phyloP scores from a whole-genome alignment of 2,329 filamentous ascomycete genomes.

The Aspergillus tanneri region DNA sequence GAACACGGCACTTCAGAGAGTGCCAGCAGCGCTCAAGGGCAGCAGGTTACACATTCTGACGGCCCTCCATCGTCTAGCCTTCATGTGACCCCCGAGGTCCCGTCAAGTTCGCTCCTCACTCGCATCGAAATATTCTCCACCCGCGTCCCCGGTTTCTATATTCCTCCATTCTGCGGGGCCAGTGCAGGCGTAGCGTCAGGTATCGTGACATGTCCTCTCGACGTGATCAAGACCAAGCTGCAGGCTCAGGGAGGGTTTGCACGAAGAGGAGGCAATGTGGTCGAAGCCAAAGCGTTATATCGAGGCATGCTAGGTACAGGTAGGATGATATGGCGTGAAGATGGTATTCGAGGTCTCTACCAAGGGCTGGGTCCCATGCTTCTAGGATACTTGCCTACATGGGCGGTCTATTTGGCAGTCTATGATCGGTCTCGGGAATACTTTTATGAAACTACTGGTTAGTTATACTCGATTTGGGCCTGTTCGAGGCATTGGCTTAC shows the following conservation, averaged over 20 bases:
- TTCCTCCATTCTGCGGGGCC: constrained; percentile 85
- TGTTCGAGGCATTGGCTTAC: background rate
- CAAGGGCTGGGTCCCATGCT: constrained; percentile 91
- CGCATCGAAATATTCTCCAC: constrained; percentile 46
- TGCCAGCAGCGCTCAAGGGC: constrained; percentile 32
- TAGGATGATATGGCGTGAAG: constrained; percentile 78
- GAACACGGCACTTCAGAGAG: constrained; percentile 39
- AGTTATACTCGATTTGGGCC: constrained; percentile 18
- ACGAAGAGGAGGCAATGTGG: constrained; percentile 41
- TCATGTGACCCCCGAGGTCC: constrained; percentile 29
- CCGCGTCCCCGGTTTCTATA: constrained; percentile 54
- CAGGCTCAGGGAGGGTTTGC: constrained; percentile 88
- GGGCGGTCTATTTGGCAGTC: constrained; percentile 96
- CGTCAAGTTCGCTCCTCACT: constrained; percentile 32
- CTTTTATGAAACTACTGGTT: constrained; percentile 67
- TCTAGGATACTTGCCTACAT: constrained; percentile 91
- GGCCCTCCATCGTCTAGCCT: constrained; percentile 23
- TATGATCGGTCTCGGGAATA: constrained; percentile 85
- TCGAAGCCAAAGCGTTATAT: constrained; percentile 63
- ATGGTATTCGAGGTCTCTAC: constrained; percentile 88
- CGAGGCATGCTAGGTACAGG: constrained; percentile 85
- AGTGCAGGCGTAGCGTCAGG: constrained; percentile 89
- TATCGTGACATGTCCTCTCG: constrained; percentile 91
- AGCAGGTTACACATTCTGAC: constrained; percentile 26
- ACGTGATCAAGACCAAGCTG: constrained; percentile 98